Base-by-base conservation (phyloP, 306 rosid genomes). In the Biancaea sappan region DNA sequence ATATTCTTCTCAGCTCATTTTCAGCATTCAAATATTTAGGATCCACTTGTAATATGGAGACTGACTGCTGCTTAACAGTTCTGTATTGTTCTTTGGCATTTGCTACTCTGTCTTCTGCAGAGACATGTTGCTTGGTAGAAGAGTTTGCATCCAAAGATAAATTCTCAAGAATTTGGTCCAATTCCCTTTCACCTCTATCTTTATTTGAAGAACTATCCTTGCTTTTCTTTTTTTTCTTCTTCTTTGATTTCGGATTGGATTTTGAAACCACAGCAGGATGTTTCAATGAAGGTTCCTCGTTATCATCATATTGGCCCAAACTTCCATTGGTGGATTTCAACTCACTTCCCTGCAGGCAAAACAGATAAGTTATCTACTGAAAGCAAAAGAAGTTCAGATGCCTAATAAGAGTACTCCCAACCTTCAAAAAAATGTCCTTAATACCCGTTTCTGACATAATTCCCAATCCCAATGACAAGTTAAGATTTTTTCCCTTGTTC, bases 11-110 rank as follows among this genome's bases (percentile, higher is more conserved):
- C 52, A 95, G 86, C 79, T 92, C 99, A 77, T 92, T 88, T 68
- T 91, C 97, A 0, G 97, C 99, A 87, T 92, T 92, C 76, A 94
- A 84, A 74, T 67, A 86, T 78, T 92, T 95, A 41, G 97, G 90
- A 84, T 95, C 97, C 77, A 90, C 93, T 78, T 81, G 90, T 50
- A 92, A 66, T 8, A 84, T 19, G 12, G 85, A 84, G 69, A 73
- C 34, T 8, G 75, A 63, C 12, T 78, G 46, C 68, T 66, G 84
- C 81, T 86, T 90, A 47, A 58, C 80, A 66, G 73, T 72, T 32
- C 35, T 78, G 67, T 16, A 79, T 54, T 32, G 46, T 74, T 40
- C 81, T 48, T 74, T 84, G 69, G 46, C 53, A 56, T 82, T 78
- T 31, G 51, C 60, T 2, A 71, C 60, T 74, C 80, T 86, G 34